Conservation (phyloP, 306 rosid species). For the Fagus crenata region DNA sequence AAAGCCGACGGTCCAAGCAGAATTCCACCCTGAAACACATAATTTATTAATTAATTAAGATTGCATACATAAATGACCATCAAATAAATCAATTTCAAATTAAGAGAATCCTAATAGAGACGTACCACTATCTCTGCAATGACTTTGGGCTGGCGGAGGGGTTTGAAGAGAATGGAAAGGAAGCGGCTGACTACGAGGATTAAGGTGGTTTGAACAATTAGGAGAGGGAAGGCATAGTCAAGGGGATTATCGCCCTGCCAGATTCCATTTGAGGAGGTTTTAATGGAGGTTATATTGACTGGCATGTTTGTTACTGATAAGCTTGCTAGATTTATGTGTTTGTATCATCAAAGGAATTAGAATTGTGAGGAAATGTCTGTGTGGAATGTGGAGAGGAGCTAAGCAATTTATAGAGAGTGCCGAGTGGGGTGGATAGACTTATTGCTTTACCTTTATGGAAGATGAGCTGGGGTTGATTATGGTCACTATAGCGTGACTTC, state of each 20-base stretch:
- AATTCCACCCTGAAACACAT: conserved; percentile 66
- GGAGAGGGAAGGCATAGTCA: conserved; percentile 74
- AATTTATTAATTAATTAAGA: neutral
- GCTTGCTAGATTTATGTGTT: neutral
- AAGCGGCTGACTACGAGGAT: conserved; percentile 53
- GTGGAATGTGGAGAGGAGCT: neutral
- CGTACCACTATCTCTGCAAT: conserved; percentile 73
- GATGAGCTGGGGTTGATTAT: too few relatives aligned
- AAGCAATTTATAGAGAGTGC: too few relatives aligned
- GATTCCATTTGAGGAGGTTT: conserved; percentile 63
- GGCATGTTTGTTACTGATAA: conserved; percentile 16
- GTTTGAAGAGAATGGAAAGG: conserved; percentile 70
- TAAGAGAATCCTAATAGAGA: neutral
- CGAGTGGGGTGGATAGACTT: too few relatives aligned
- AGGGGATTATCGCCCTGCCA: conserved; percentile 92
- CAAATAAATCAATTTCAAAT: too few relatives aligned
- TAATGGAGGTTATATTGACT: conserved; percentile 61
- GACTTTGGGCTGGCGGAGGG: conserved; percentile 89
- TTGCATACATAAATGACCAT: too few relatives aligned
- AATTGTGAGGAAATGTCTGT: neutral
- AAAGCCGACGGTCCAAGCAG: conserved; percentile 74
- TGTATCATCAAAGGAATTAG: neutral
- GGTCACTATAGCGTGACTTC: neutral
- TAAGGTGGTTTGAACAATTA: conserved; percentile 55
- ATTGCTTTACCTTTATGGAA: neutral